Conservation (phyloP, 768 basidiomycete genomes). For the Mycena metata region DNA sequence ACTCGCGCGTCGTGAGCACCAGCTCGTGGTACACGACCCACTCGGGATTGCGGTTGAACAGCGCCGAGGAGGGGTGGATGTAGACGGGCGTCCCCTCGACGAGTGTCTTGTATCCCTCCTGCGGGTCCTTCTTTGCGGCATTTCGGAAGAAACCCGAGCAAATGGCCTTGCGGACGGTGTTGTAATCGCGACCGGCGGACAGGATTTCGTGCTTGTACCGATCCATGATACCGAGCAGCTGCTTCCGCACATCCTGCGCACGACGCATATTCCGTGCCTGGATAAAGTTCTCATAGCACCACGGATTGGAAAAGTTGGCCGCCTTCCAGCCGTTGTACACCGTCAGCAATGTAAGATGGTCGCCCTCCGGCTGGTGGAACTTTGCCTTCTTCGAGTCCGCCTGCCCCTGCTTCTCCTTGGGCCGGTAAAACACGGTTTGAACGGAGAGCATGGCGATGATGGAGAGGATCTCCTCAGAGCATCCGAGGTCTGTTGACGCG, state of each 20-base stretch:
- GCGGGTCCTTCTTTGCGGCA: slow-evolving; percentile 98
- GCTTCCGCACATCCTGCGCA: slow-evolving; percentile 98
- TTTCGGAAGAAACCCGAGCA: slow-evolving; percentile 98
- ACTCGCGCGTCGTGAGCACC: slow-evolving; percentile 96
- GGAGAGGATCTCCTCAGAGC: slow-evolving; percentile 97
- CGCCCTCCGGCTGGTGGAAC: slow-evolving; percentile 99
- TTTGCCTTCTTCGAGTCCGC: slow-evolving; percentile 99
- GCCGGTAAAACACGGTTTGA: slow-evolving; percentile 96
- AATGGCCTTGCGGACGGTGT: slow-evolving; percentile 93
- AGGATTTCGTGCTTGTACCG: slow-evolving; percentile 98
- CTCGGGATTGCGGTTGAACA: slow-evolving; percentile 97
- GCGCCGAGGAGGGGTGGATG: slow-evolving; percentile 95
- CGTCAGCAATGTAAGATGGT: slow-evolving; percentile 90
- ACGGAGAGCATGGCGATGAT: slow-evolving; percentile 98
- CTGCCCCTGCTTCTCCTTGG: slow-evolving; percentile 99
- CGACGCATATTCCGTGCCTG: slow-evolving; percentile 97
- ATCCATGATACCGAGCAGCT: slow-evolving; percentile 98
- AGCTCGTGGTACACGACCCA: slow-evolving; percentile 97
- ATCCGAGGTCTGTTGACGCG: slow-evolving; percentile 96
- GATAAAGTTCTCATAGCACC: slow-evolving; percentile 99
- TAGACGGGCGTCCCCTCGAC: slow-evolving; percentile 99
- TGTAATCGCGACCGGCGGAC: slow-evolving; percentile 93
- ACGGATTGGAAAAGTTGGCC: slow-evolving; percentile 96
- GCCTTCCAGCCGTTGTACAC: slow-evolving; percentile 99
- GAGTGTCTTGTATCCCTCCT: slow-evolving; percentile 98